These are phyloP conservation scores for Sphagnurus paluster DNA, from an alignment of 1,284 basidiomycete genomes.

Conservation along the genomic window DNA sequence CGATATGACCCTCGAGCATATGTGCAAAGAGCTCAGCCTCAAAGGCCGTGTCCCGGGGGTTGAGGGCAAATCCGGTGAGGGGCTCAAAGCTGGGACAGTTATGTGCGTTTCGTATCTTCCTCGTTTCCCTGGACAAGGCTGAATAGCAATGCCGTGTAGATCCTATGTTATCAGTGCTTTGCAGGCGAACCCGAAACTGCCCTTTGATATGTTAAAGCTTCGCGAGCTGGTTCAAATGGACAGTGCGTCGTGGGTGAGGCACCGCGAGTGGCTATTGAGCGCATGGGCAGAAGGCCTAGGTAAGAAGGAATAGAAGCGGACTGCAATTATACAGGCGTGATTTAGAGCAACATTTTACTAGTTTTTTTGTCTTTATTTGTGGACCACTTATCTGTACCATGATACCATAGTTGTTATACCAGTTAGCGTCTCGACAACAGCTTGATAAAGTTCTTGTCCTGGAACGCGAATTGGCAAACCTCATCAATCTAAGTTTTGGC, in stretches of 20 bases:
- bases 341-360: too few species aligned
- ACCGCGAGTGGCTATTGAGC: conserved; percentile 27
- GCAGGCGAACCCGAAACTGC: conserved; percentile 25
- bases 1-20: conserved; percentile 42
- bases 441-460: too few species aligned
- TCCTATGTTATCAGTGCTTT: conserved; percentile 31
- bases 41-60: conserved; percentile 21
- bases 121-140: not conserved
- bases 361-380: too few species aligned
- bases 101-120: conserved; percentile 43
- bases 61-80: conserved; percentile 27
- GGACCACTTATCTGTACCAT: too few species aligned
- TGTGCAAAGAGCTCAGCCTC: conserved; percentile 45
- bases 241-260: conserved; percentile 27
- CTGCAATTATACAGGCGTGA: too few species aligned
- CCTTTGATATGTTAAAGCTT: conserved; percentile 27
- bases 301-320: not conserved
- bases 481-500: too few species aligned
- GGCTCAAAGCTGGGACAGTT: conserved; percentile 53
- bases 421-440: too few species aligned
- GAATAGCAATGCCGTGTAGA: conserved; percentile 13
- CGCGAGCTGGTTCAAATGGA: conserved; percentile 31
- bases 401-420: too few species aligned
- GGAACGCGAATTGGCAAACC: too few species aligned
- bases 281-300: conserved; percentile 8